Evolutionary conservation across 768 basidiomycete genomes (phyloP).

Genomic region (Mycena galopus): DNA sequence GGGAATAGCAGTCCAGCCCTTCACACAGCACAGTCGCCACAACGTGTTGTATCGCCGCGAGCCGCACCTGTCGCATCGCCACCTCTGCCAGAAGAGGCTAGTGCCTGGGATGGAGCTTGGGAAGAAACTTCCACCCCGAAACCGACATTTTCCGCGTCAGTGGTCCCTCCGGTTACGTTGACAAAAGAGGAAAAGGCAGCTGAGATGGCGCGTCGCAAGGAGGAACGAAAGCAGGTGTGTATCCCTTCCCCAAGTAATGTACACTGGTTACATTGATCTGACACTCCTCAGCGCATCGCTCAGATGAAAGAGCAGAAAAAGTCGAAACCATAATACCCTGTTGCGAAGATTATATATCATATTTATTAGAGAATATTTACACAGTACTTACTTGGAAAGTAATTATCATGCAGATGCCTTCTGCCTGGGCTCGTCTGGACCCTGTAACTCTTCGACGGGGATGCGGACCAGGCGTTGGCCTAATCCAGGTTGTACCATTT

Average conservation of each 20-base stretch:
- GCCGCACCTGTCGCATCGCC: constrained; percentile 42
- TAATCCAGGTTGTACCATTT: constrained; percentile 37
- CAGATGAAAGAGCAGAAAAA: constrained; percentile 87
- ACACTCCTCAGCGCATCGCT: constrained; percentile 71
- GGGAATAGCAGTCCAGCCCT: constrained; percentile 5
- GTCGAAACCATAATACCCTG: constrained; percentile 29
- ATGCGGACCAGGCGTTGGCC: constrained; percentile 82
- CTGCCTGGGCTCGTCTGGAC: constrained; percentile 3
- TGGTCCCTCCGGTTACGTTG: constrained; percentile 61
- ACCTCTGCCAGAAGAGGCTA: constrained; percentile 18
- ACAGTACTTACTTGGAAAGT: constrained; percentile 21
- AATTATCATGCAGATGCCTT: constrained; percentile 6
- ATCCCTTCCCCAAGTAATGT: neutral
- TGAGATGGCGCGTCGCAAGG: constrained; percentile 93
- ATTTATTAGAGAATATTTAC: constrained; percentile 26
- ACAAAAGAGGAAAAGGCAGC: constrained; percentile 93
- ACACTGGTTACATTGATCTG: constrained; percentile 8
- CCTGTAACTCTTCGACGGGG: constrained; percentile 71
- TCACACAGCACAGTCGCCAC: neutral
- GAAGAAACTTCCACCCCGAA: constrained; percentile 33
- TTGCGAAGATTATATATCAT: neutral
- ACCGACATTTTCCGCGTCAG: constrained; percentile 36
- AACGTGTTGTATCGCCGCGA: constrained; percentile 15
- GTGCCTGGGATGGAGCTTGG: constrained; percentile 37
- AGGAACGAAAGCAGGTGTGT: constrained; percentile 89